A percentile compares a stretch with the other conserved stretches of the same genome.
These are phyloP conservation scores for Sporisorium sorghi DNA, from an alignment of 1,284 basidiomycete species.

Conservation along the genomic window DNA sequence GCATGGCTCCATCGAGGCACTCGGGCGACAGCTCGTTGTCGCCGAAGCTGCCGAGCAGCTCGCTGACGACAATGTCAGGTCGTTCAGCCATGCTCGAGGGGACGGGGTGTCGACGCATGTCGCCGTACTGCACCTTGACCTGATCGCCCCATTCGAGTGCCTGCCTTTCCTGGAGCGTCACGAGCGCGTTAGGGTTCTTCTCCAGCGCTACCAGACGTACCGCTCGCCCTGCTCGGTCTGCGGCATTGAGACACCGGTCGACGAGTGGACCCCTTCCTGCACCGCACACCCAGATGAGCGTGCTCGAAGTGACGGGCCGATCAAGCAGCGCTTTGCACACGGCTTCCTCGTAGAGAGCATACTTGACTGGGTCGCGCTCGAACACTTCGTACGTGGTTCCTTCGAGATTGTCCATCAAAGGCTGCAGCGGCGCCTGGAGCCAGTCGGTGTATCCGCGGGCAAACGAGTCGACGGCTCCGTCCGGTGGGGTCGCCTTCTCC, in stretches of 20 bases:
- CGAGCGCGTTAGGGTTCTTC: constrained; percentile 77
- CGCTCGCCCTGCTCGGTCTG: constrained; percentile 76
- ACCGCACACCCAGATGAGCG: constrained; percentile 78
- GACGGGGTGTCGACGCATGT: constrained; percentile 82
- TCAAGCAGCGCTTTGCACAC: constrained; percentile 75
- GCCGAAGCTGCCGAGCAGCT: constrained; percentile 95
- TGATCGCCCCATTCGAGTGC: constrained; percentile 78
- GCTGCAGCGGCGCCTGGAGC: constrained; percentile 92
- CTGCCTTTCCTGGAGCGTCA: constrained; percentile 63
- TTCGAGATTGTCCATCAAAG: constrained; percentile 95
- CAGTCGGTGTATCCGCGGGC: constrained; percentile 94
- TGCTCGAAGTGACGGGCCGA: constrained; percentile 74
- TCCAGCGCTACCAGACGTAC: constrained; percentile 85
- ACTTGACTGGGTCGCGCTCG: constrained; percentile 97
- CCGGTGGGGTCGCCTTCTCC: constrained; percentile 63
- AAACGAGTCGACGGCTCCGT: constrained; percentile 77
- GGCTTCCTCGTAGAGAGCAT: constrained; percentile 89
- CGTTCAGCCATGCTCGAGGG: constrained; percentile 74
- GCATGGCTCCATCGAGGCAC: constrained; percentile 92
- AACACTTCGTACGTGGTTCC: constrained; percentile 97
- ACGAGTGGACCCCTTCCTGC: constrained; percentile 95
- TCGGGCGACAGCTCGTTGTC: constrained; percentile 99
- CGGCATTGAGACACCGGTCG: constrained; percentile 83
- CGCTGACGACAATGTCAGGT: constrained; percentile 94
- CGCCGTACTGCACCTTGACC: constrained; percentile 88